Evolutionary conservation across 306 rosid species (phyloP), one percentile per base, ranked within the genome.

Genomic region (Neltuma alba): DNA sequence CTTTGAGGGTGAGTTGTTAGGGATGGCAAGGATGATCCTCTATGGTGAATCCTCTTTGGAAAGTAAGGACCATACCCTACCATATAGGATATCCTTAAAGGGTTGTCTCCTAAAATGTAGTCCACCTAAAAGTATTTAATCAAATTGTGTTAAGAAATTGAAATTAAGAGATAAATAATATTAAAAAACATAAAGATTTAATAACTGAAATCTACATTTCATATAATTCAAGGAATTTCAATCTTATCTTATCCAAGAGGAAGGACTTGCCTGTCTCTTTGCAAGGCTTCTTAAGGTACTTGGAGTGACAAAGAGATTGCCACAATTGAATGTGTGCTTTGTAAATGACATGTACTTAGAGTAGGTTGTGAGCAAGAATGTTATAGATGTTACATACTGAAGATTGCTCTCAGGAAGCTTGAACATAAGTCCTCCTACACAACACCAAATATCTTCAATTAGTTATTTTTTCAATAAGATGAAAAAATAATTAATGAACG

Each of bases 21-120:
- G 6, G 98, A 92, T 36, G 98, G 98, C 89, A 94, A 47, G 9
- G 98, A 94, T 64, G 98, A 94, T 70, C 98, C 98, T 83, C 98
- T 87, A 55, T 94, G 98, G 87, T 94, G 98, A 83, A 94, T 82
- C 73, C 97, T 94, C 77, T 82, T 91, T 1, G 98, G 98, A 80
- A 80, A 94, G 61, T 82, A 33, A 15, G 84, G 75, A 11, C 98
- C 97, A 79, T 82, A 94, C 1, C 98, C 98, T 37, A 92, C 97
- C 98, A 94, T 94, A 78, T 92, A 94, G 2, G 98, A 94, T 93
- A 94, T 82, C 73, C 34, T 86, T 77, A 94, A 78, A 75, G 95
- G 98, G 74, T 94, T 92, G 75, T 54, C 92, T 54, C 98, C 98
- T 75, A 94, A 66, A 75, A 94, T 94, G 62, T 92, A 94, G 82